A percentile compares a stretch with the other conserved stretches of the same genome.
These are phyloP conservation scores for Corynespora cassiicola DNA, from an alignment of 2,329 filamentous ascomycete genomes.

Conservation along the genomic window DNA sequence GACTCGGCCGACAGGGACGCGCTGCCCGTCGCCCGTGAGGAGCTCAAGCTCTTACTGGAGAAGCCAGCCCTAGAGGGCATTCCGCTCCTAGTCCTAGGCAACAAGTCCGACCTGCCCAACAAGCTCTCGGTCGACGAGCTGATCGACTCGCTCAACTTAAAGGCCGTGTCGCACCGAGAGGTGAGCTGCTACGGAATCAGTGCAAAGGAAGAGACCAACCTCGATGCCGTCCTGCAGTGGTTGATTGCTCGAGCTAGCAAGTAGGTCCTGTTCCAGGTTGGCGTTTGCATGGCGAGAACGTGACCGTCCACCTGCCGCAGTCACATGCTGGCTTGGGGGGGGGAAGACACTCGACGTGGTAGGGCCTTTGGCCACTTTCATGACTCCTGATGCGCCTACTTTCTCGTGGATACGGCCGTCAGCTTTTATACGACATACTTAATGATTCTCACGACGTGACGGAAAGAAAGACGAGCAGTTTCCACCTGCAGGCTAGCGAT, in stretches of 20 bases:
- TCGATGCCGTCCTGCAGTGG: conserved; percentile 96
- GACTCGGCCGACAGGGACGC: conserved; percentile 88
- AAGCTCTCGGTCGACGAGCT: conserved; percentile 93
- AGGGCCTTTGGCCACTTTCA: conserved; percentile 32
- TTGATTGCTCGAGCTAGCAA: conserved; percentile 82
- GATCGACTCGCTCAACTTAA: conserved; percentile 90
- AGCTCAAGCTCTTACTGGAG: conserved; percentile 86
- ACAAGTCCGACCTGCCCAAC: conserved; percentile 94
- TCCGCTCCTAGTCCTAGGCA: conserved; percentile 90
- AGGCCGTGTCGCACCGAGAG: conserved; percentile 86
- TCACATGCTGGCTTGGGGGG: no score
- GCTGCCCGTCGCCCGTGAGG: conserved; percentile 85
- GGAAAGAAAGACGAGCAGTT: conserved; percentile 58
- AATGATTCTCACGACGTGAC: conserved; percentile 61
- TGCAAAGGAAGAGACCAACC: conserved; percentile 97
- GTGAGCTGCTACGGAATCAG: conserved; percentile 99
- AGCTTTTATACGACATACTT: conserved; percentile 52
- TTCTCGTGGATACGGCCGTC: conserved; percentile 41
- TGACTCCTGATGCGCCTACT: conserved; percentile 44
- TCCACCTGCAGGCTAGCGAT: conserved; percentile 55
- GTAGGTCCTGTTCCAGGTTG: conserved; percentile 26
- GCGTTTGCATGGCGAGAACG: no score
- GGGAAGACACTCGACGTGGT: conserved; percentile 25
- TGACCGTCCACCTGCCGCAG: no score
- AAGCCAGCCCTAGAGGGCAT: conserved; percentile 88